Evolutionary conservation across 257 asterid species (phyloP).

Genomic region (Solanum gracilifrons): DNA sequence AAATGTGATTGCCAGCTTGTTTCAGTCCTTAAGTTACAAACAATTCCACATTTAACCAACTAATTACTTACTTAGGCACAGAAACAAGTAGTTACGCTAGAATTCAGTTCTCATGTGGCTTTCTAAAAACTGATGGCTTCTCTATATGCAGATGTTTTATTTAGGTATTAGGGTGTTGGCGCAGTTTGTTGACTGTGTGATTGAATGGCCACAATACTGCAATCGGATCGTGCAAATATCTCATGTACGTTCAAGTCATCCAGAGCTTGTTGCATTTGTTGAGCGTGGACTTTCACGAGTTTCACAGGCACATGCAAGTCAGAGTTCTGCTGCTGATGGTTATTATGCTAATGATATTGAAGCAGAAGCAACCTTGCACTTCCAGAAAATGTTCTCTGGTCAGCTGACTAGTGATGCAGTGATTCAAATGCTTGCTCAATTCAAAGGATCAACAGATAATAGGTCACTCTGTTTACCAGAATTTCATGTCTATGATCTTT

Average conservation of each 20-base stretch:
- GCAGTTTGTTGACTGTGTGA: constrained; percentile 81
- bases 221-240: constrained; percentile 86
- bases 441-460: constrained; percentile 65
- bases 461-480: constrained; percentile 24
- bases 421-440: constrained; percentile 72
- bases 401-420: constrained; percentile 52
- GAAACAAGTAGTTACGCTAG: background rate
- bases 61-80: background rate
- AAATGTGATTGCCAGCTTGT: background rate
- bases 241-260: constrained; percentile 64
- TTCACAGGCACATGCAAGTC: constrained; percentile 39
- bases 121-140: constrained; percentile 2
- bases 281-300: constrained; percentile 40
- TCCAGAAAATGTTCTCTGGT: constrained; percentile 80
- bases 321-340: constrained; percentile 13
- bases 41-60: background rate
- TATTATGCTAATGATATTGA: constrained; percentile 36
- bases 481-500: background rate
- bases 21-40: background rate
- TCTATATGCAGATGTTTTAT: constrained; percentile 60
- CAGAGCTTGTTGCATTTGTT: constrained; percentile 57
- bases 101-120: background rate
- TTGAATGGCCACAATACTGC: constrained; percentile 97
- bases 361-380: constrained; percentile 62
- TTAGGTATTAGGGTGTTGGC: constrained; percentile 68